Percentiles rank a stretch among this genome's conserved stretches.
phyloP scores from a whole-genome alignment of 2,329 filamentous ascomycete species.

The Fusarium veterinarium region DNA sequence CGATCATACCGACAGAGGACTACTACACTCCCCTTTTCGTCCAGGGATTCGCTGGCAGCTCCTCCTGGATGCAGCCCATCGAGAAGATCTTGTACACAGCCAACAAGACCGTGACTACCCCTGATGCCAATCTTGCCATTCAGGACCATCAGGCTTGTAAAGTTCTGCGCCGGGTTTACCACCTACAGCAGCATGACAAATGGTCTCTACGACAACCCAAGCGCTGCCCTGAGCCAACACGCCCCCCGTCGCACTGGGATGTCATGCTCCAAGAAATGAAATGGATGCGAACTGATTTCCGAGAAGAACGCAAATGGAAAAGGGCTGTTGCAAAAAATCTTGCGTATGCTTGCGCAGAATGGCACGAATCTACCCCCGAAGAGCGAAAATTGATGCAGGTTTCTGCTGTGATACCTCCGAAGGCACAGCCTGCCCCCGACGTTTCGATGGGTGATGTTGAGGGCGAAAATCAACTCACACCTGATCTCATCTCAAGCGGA shows the following conservation, averaged over 20 bases:
- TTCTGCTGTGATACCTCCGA: constrained; percentile 62
- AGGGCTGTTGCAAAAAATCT: constrained; percentile 81
- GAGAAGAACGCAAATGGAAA: constrained; percentile 96
- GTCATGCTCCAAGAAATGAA: constrained; percentile 90
- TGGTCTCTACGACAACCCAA: constrained; percentile 94
- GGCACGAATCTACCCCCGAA: constrained; percentile 73
- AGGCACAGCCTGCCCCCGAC: constrained; percentile 44
- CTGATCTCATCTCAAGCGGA: constrained; percentile 73
- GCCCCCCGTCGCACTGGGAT: constrained; percentile 85
- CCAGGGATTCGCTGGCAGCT: constrained; percentile 65
- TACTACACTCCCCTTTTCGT: constrained; percentile 74
- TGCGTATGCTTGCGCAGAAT: constrained; percentile 86
- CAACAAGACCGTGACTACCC: constrained; percentile 89
- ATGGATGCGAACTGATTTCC: constrained; percentile 98
- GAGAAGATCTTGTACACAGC: constrained; percentile 83
- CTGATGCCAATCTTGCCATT: constrained; percentile 84
- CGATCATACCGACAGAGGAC: constrained; percentile 64
- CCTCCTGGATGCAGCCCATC: constrained; percentile 70
- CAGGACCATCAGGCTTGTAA: constrained; percentile 89
- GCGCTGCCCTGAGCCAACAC: constrained; percentile 81
- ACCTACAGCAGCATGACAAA: constrained; percentile 88
- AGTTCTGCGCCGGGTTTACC: constrained; percentile 86
- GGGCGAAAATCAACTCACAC: constrained; percentile 65
- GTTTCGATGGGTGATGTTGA: constrained; percentile 52
- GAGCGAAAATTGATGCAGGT: constrained; percentile 77